Conservation (phyloP, 768 basidiomycete genomes). For the Podaxis mareebaensis region DNA sequence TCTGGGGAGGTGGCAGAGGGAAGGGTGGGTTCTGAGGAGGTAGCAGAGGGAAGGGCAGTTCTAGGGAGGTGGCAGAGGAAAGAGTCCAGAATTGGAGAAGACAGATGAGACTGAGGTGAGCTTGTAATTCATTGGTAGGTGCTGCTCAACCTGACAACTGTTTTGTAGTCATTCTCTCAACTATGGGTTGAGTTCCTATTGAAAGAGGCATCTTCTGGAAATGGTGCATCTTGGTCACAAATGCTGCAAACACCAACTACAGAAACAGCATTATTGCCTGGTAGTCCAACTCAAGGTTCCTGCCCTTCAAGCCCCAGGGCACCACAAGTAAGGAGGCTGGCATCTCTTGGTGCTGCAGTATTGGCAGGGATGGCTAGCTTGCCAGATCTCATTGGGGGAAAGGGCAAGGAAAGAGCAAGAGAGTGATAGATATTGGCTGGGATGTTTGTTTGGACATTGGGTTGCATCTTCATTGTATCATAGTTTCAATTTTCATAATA, state of each 20-base stretch:
- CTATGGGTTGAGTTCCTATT: conserved; percentile 98
- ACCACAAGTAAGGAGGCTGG: conserved; percentile 27
- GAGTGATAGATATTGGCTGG: background rate
- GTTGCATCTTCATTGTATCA: background rate
- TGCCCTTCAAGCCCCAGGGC: conserved; percentile 20
- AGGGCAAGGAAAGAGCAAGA: conserved; percentile 31
- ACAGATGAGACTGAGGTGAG: conserved; percentile 83
- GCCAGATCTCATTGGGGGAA: conserved; percentile 32
- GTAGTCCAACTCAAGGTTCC: conserved; percentile 27
- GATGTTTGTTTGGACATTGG: background rate
- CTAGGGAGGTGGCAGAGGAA: conserved; percentile 22
- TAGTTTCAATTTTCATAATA: conserved; percentile 2
- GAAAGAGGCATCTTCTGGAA: conserved; percentile 73
- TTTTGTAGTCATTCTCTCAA: conserved; percentile 85
- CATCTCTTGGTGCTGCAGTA: conserved; percentile 27
- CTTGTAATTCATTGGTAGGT: background rate
- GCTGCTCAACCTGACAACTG: conserved; percentile 1
- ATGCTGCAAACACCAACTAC: conserved; percentile 23
- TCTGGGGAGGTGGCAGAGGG: conserved; percentile 40
- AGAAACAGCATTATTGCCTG: conserved; percentile 34
- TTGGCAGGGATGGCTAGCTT: conserved; percentile 32
- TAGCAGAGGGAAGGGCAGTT: conserved; percentile 33
- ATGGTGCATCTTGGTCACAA: conserved; percentile 21
- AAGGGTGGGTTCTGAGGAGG: no score
- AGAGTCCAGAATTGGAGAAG: conserved; percentile 66